Conservation (phyloP, 2,329 filamentous ascomycete species). For the Emergomyces orientalis region DNA sequence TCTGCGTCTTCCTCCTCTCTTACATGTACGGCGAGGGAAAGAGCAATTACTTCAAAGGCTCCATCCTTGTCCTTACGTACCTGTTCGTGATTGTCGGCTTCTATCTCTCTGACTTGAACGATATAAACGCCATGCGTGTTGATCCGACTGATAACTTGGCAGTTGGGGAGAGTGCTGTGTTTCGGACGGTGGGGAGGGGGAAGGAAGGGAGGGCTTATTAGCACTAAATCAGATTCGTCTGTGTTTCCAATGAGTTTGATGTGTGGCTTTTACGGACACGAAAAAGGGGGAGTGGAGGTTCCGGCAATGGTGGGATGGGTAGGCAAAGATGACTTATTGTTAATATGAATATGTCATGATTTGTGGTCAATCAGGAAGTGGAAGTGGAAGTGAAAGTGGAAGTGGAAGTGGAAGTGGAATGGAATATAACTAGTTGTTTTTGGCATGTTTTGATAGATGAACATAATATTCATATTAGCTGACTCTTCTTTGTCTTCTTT, state of each 20-base stretch:
- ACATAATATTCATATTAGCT: background rate
- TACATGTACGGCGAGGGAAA: constrained; percentile 98
- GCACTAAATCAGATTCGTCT: background rate
- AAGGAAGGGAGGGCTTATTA: background rate
- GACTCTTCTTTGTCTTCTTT: background rate
- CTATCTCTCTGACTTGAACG: constrained; percentile 65
- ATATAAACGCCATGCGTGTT: constrained; percentile 41
- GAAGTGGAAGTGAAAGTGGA: background rate
- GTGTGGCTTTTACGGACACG: background rate
- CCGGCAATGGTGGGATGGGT: background rate
- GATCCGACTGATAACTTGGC: constrained; percentile 41
- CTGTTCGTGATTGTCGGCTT: constrained; percentile 86
- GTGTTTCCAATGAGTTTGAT: background rate
- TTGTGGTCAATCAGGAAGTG: background rate
- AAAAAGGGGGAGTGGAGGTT: background rate
- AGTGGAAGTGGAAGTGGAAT: background rate
- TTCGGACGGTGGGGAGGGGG: constrained; percentile 25
- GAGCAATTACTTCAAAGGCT: constrained; percentile 99
- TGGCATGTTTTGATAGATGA: background rate
- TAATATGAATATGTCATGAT: background rate
- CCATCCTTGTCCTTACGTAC: constrained; percentile 86
- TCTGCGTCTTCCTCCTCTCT: constrained; percentile 91
- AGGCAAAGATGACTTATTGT: background rate
- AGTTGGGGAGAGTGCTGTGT: constrained; percentile 6
- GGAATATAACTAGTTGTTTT: background rate